These are phyloP conservation scores for Trichoderma sp. DNA, from an alignment of 2,329 filamentous ascomycete genomes.

Conservation along the genomic window DNA sequence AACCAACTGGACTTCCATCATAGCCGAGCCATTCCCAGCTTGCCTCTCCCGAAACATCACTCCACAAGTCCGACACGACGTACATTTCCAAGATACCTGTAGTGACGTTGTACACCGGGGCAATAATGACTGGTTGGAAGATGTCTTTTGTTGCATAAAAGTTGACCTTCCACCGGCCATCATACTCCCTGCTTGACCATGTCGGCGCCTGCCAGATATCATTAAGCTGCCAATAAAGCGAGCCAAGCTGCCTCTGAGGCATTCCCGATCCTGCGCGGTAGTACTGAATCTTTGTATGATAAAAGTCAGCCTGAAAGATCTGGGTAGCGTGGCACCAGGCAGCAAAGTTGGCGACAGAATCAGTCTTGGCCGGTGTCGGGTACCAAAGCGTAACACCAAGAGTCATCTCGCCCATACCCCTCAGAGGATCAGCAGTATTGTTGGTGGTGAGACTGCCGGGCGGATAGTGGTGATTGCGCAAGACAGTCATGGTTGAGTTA, in stretches of 20 bases:
- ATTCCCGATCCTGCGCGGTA: constrained; percentile 1
- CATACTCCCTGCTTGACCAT: constrained; percentile 4
- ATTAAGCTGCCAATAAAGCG: constrained; percentile 10
- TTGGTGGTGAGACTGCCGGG: background rate
- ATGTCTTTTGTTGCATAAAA: constrained; percentile 10
- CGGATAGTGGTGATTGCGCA: constrained; percentile 3
- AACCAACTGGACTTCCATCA: constrained; percentile 3
- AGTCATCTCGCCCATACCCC: constrained; percentile 6
- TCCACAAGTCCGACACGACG: background rate
- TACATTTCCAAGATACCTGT: background rate
- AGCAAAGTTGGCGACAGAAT: background rate
- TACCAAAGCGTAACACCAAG: background rate
- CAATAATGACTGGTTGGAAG: constrained; percentile 6
- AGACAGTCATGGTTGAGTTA: constrained; percentile 6
- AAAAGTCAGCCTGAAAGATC: background rate
- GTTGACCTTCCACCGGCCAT: constrained; percentile 8
- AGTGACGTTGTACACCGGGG: constrained; percentile 1
- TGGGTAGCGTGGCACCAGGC: constrained; percentile 11
- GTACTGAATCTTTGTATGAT: constrained; percentile 9
- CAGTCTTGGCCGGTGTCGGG: background rate
- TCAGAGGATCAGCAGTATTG: background rate
- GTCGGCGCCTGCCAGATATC: constrained; percentile 12
- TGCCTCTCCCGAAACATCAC: background rate
- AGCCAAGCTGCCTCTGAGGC: constrained; percentile 3
- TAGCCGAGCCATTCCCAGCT: constrained; percentile 11